Evolutionary conservation across 2,329 filamentous ascomycete species (phyloP).

Genomic region (Xylaria sp.): DNA sequence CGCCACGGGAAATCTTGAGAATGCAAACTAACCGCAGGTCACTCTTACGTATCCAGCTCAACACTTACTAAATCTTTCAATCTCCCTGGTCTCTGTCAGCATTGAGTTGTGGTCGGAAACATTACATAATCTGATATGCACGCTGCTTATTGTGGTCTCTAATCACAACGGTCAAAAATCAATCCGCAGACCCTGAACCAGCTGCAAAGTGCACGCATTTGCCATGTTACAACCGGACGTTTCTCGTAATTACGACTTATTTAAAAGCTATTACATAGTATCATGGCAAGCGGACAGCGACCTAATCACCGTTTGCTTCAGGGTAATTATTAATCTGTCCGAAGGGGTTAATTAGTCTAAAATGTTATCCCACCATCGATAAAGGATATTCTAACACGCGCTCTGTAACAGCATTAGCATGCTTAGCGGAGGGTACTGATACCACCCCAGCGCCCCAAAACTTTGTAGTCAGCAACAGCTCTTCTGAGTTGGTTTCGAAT

Average conservation of each 20-base stretch:
- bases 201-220: not conserved
- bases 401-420: too few species aligned
- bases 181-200: not conserved
- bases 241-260: constrained; percentile 1
- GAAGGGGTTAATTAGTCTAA: not conserved
- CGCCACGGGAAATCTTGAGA: not conserved
- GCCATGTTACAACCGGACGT: not conserved
- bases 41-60: not conserved
- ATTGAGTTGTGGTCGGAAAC: too few species aligned
- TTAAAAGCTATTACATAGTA: not conserved
- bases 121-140: not conserved
- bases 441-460: too few species aligned
- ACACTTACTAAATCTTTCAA: not conserved
- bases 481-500: too few species aligned
- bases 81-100: not conserved
- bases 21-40: not conserved
- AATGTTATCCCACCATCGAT: not conserved
- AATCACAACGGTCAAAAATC: constrained; percentile 8
- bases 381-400: not conserved
- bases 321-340: not conserved
- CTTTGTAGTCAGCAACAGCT: too few species aligned
- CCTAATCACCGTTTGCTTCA: not conserved
- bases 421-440: too few species aligned
- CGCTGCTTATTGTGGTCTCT: not conserved
- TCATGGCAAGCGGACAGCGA: not conserved